These are phyloP conservation scores for Wickerhamiella parazyma DNA, from an alignment of 805 yeast genomes.

Conservation along the genomic window DNA sequence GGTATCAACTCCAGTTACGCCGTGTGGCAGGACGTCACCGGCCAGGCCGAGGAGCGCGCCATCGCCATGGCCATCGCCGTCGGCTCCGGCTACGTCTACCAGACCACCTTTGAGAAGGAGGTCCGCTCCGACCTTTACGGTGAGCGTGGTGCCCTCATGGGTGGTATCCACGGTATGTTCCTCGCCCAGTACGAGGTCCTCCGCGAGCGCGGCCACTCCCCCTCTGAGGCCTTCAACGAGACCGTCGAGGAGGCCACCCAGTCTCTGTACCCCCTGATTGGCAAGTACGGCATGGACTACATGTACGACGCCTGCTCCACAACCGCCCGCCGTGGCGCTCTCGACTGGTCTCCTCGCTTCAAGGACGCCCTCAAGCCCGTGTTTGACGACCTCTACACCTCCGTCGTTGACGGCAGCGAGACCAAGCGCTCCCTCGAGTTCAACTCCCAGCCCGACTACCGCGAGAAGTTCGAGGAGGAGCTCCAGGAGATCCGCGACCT, in stretches of 20 bases:
- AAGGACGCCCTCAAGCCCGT: constrained; percentile 98
- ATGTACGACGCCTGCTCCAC: constrained; percentile 99
- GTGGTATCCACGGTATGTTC: constrained; percentile 99
- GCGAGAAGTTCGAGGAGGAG: constrained; percentile 90
- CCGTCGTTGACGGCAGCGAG: constrained; percentile 92
- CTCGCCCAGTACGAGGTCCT: constrained; percentile 99
- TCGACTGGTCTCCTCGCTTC: constrained; percentile 99
- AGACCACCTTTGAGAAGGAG: constrained; percentile 98
- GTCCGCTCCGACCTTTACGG: constrained; percentile 98
- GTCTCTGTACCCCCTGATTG: constrained; percentile 96
- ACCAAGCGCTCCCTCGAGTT: constrained; percentile 96
- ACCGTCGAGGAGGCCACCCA: constrained; percentile 99
- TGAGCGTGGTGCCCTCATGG: constrained; percentile 99
- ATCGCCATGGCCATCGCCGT: constrained; percentile 97
- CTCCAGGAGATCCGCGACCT: constrained; percentile 84
- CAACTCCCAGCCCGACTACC: constrained; percentile 97
- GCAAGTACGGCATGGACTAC: constrained; percentile 99
- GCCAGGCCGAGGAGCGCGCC: constrained; percentile 98
- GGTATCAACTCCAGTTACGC: constrained; percentile 99
- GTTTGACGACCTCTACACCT: constrained; percentile 87
- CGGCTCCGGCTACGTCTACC: constrained; percentile 99
- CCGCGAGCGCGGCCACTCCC: constrained; percentile 99
- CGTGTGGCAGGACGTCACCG: constrained; percentile 98
- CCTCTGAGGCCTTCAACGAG: constrained; percentile 99
- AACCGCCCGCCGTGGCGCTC: constrained; percentile 99